A percentile compares a stretch with the other conserved stretches of the same genome.
phyloP scores from a whole-genome alignment of 2,329 filamentous ascomycete species.

The Phaeosphaeriaceae sp. region DNA sequence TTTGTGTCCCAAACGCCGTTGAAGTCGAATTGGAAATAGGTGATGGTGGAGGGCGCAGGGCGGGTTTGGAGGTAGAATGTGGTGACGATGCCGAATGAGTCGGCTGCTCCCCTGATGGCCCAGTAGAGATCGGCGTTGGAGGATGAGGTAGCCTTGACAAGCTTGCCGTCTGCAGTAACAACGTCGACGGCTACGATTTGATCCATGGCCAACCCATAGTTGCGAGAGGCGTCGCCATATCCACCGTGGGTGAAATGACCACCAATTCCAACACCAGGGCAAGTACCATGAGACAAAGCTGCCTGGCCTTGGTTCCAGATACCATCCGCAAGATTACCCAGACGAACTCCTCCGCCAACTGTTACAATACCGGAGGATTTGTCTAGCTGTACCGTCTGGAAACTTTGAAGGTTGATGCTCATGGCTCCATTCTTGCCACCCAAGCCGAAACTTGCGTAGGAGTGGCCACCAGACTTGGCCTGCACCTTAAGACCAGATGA shows the following conservation, averaged over 20 bases:
- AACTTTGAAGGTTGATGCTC: conserved; percentile 55
- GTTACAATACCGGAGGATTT: conserved; percentile 49
- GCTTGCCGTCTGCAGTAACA: conserved; percentile 48
- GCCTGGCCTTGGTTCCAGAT: conserved; percentile 44
- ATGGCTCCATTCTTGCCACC: conserved; percentile 58
- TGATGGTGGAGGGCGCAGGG: conserved; percentile 34
- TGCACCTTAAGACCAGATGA: conserved; percentile 61
- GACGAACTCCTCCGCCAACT: conserved; percentile 58
- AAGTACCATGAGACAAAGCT: conserved; percentile 60
- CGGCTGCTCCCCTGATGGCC: conserved; percentile 51
- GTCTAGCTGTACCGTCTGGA: conserved; percentile 54
- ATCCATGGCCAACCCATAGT: conserved; percentile 46
- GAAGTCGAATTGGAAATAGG: conserved; percentile 37
- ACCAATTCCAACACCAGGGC: conserved; percentile 53
- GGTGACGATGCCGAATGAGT: conserved; percentile 50
- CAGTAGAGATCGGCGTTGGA: conserved; percentile 50
- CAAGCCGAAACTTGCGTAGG: conserved; percentile 61
- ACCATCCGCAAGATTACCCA: conserved; percentile 50
- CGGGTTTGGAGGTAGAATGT: conserved; percentile 46
- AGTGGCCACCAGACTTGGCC: conserved; percentile 69
- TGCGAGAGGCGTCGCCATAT: conserved; percentile 44
- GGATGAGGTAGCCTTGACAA: conserved; percentile 43
- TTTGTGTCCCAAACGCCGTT: conserved; percentile 34
- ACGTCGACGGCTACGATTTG: conserved; percentile 44
- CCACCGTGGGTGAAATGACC: conserved; percentile 47